Conservation (phyloP, 1,284 basidiomycete species). For the Microbotryum scabiosae region DNA sequence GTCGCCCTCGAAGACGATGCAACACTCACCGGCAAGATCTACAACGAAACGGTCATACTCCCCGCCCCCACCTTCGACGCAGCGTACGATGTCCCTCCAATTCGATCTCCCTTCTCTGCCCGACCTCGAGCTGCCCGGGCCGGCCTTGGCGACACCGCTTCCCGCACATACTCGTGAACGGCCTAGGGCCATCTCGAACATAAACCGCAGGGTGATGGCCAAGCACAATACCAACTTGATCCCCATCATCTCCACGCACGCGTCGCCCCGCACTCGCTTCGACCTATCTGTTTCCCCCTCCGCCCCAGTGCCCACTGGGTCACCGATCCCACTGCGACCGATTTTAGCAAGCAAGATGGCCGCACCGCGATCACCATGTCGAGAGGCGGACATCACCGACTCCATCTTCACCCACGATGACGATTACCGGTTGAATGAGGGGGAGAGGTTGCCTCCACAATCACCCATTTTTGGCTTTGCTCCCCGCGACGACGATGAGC, state of each 20-base stretch:
- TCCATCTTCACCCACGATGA: constrained; percentile 10
- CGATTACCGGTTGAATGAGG: neutral
- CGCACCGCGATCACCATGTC: neutral
- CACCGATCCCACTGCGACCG: constrained; percentile 15
- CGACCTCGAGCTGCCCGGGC: constrained; percentile 20
- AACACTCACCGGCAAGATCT: too few relatives aligned
- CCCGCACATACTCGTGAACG: neutral
- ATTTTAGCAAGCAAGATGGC: constrained; percentile 12
- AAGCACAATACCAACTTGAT: neutral
- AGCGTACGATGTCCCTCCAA: too few relatives aligned
- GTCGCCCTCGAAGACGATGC: too few relatives aligned
- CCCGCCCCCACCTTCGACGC: constrained; percentile 17
- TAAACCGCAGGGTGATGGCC: constrained; percentile 1
- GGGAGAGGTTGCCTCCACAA: neutral
- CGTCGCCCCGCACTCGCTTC: constrained; percentile 9
- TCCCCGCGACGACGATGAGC: constrained; percentile 21
- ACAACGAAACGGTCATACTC: neutral
- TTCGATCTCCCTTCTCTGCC: constrained; percentile 6
- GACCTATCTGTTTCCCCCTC: constrained; percentile 13
- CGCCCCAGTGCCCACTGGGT: neutral
- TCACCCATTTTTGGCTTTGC: constrained; percentile 13
- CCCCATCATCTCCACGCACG: neutral
- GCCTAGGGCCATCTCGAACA: neutral
- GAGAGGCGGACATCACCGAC: constrained; percentile 2
- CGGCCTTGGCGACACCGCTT: constrained; percentile 2